Evolutionary conservation across 257 asterid genomes (phyloP).

Genomic region (Scutellaria minor): DNA sequence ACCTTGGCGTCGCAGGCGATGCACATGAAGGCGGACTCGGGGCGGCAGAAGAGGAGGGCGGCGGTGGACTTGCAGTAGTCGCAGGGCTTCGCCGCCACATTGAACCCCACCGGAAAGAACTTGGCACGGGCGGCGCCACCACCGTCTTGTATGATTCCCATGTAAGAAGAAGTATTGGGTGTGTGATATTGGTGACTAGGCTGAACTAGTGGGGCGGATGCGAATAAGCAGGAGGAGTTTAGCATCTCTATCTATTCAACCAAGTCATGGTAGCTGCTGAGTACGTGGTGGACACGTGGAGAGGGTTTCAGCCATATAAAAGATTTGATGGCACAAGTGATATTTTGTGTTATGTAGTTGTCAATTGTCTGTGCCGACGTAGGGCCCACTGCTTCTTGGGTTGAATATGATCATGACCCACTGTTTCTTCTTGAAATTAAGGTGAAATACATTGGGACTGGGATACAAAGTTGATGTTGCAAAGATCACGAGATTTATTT

Average conservation of each 20-base stretch:
- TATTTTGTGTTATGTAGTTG: slow-evolving; percentile 56
- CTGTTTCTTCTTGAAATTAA: background rate
- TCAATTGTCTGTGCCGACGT: slow-evolving; percentile 85
- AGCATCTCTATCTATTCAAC: slow-evolving; percentile 43
- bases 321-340: slow-evolving; percentile 50
- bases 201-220: slow-evolving; percentile 43
- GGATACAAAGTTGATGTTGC: too few relatives aligned
- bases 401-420: too few relatives aligned
- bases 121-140: slow-evolving; percentile 36
- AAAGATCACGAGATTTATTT: slow-evolving; percentile 34
- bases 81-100: slow-evolving; percentile 58
- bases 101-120: slow-evolving; percentile 50
- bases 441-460: background rate
- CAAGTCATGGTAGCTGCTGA: slow-evolving; percentile 39
- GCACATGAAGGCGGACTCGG: slow-evolving; percentile 70
- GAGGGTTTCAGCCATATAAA: slow-evolving; percentile 46
- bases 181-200: slow-evolving; percentile 37
- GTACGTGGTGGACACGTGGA: slow-evolving; percentile 66
- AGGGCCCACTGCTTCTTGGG: slow-evolving; percentile 42
- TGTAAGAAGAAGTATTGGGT: background rate
- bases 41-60: slow-evolving; percentile 76
- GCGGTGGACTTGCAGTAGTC: slow-evolving; percentile 67
- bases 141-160: slow-evolving; percentile 36
- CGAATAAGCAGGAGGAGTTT: slow-evolving; percentile 31
- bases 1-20: slow-evolving; percentile 59